phyloP scores from a whole-genome alignment of 2,329 filamentous ascomycete species.

The Corinectria fuckeliana region DNA sequence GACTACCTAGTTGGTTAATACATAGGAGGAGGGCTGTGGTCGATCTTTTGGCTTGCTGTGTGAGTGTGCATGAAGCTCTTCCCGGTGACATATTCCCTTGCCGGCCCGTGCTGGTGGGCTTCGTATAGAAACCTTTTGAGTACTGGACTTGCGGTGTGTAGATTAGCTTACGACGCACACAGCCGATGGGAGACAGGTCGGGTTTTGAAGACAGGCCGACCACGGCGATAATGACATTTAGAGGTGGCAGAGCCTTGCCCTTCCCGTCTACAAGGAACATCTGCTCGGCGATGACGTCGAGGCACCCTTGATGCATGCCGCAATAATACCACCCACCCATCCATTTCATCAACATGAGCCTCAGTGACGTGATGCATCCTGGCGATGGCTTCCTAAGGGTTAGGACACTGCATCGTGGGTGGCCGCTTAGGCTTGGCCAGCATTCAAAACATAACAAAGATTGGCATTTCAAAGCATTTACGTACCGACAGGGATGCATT shows the following conservation, averaged over 20 bases:
- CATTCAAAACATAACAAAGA: slow-evolving; percentile 3
- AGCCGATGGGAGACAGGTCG: background rate
- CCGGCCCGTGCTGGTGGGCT: background rate
- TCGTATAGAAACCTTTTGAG: background rate
- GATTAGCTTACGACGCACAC: too few species aligned
- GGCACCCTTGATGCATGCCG: background rate
- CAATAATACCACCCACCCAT: background rate
- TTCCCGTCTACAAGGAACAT: background rate
- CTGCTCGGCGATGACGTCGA: slow-evolving; percentile 3
- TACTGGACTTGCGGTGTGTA: background rate
- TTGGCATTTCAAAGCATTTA: background rate
- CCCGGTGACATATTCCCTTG: background rate
- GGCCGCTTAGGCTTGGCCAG: background rate
- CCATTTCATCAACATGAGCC: slow-evolving; percentile 2
- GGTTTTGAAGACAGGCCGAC: background rate
- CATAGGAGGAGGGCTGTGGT: background rate
- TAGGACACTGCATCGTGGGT: background rate
- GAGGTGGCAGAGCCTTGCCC: background rate
- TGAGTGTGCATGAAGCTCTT: background rate
- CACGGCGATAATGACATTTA: background rate
- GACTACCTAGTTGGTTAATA: background rate
- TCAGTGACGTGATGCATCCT: slow-evolving; percentile 8
- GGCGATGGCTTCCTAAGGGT: too few species aligned
- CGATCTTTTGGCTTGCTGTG: background rate
- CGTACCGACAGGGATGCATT: background rate